Conservation (phyloP, 2,329 filamentous ascomycete genomes). For the Pseudocercospora fuligena region DNA sequence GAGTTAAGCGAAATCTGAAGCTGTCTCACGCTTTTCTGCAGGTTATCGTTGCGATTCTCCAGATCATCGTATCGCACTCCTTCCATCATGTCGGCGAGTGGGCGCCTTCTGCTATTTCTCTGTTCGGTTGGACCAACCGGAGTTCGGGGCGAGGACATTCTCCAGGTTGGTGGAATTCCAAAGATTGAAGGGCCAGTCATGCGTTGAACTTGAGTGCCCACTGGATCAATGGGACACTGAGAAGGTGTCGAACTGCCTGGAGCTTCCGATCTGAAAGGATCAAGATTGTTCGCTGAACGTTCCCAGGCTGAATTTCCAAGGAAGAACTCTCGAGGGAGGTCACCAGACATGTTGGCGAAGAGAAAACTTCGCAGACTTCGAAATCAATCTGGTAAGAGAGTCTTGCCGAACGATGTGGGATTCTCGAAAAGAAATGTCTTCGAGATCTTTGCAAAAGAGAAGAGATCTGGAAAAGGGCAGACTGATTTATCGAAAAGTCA, state of each 20-base stretch:
- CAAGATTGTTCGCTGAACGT: background rate
- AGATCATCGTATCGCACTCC: background rate
- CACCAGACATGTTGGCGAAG: background rate
- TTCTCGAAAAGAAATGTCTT: background rate
- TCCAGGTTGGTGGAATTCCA: background rate
- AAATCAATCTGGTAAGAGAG: background rate
- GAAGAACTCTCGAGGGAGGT: background rate
- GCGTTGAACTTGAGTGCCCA: background rate
- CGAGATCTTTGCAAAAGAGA: background rate
- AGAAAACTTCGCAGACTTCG: background rate
- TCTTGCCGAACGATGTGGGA: background rate
- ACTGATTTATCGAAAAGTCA: background rate
- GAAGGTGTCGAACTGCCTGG: background rate
- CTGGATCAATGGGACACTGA: background rate
- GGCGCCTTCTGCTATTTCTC: background rate
- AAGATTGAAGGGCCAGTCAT: background rate
- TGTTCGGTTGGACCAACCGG: background rate
- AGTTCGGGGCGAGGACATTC: no score
- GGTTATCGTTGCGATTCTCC: background rate
- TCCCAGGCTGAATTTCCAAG: no score
- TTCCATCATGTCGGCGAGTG: background rate
- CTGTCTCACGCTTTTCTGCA: background rate
- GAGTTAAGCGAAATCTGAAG: background rate
- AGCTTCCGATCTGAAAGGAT: background rate
- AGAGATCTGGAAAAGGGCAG: background rate